Evolutionary conservation across 2,329 filamentous ascomycete genomes (phyloP), one percentile per base, ranked within the genome.

Genomic region (Arthrinium puccinioides): DNA sequence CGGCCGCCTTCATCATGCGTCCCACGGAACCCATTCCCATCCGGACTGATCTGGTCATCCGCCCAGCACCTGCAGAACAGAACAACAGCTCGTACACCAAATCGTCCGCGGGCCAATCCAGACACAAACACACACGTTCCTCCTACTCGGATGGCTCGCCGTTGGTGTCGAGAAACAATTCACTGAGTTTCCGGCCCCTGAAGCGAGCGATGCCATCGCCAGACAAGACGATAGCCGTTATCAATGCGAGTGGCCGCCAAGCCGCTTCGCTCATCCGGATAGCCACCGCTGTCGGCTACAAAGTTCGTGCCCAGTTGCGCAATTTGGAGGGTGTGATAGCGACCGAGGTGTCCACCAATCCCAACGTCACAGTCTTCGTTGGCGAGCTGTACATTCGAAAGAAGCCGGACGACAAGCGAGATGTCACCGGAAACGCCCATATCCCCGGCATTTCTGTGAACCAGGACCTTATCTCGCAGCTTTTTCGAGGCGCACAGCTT

Each of bases 231-330:
- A 87, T 94, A 54, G 90, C 89, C 57, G 82, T 95, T 56, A 89
- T 97, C 67, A 97, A 97, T 66, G 87, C 87, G 57, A 90, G 87
- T 59, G 92, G 92, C 55, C 85, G 92, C 52, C 92, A 98, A 70
- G 88, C 90, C 47, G 90, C 90, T 41, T 96, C 89, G 42, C 80
- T 98, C 54, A 92, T 96, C 52, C 84, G 92, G 49, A 88, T 95
- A 56, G 90, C 90, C 40, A 87, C 87, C 30, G 92, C 92, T 42
- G 83, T 97, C 39, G 92, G 92, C 48, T 97, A 92, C 70, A 79
- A 83, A 59, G 90, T 98, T 40, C 85, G 87, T 54, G 92, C 89
- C 21, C 92, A 97, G 66, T 74, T 97, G 60, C 79, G 88, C 54
- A 90, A 87, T 52, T 76, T 84, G 45, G 85, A 92, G 54, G 87